These are phyloP conservation scores for Pichia sp. DNA, from an alignment of 1,139 yeast species.

Conservation along the genomic window DNA sequence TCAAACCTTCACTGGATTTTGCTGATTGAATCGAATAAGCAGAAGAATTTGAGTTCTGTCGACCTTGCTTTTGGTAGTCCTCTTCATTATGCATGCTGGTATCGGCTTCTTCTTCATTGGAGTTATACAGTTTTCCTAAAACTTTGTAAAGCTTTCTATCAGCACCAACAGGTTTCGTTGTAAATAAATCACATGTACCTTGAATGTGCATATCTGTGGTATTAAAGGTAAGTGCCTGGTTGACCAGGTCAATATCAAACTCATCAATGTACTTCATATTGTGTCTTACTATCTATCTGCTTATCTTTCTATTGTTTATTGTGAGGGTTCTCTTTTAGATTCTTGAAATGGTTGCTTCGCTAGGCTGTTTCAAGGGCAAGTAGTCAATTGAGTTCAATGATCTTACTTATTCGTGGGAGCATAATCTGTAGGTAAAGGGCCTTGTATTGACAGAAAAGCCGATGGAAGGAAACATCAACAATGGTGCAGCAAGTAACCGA, in stretches of 20 bases:
- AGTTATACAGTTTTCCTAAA: constrained; percentile 56
- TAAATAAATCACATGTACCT: constrained; percentile 93
- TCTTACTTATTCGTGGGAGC: too few relatives aligned
- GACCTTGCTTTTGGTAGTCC: constrained; percentile 5
- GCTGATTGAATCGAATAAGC: constrained; percentile 4
- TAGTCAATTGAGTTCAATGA: too few relatives aligned
- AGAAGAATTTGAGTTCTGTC: constrained; percentile 14
- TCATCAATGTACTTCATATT: constrained; percentile 71
- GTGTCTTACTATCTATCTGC: not conserved
- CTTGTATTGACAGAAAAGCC: too few relatives aligned
- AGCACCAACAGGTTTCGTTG: constrained; percentile 87
- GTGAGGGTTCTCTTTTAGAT: too few relatives aligned
- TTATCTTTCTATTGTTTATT: not conserved
- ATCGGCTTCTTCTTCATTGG: constrained; percentile 9
- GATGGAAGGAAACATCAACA: too few relatives aligned
- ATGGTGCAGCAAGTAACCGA: too few relatives aligned
- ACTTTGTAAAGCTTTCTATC: constrained; percentile 86
- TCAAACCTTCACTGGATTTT: constrained; percentile 15
- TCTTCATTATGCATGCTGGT: constrained; percentile 5
- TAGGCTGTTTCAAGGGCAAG: too few relatives aligned
- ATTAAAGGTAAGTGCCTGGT: constrained; percentile 80
- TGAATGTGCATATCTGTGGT: constrained; percentile 79
- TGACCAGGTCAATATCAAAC: constrained; percentile 81
- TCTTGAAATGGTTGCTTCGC: too few relatives aligned
- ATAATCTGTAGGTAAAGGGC: too few relatives aligned